These are phyloP conservation scores for Suhomyces maxii DNA, from an alignment of 1,139 yeast genomes.

Conservation along the genomic window DNA sequence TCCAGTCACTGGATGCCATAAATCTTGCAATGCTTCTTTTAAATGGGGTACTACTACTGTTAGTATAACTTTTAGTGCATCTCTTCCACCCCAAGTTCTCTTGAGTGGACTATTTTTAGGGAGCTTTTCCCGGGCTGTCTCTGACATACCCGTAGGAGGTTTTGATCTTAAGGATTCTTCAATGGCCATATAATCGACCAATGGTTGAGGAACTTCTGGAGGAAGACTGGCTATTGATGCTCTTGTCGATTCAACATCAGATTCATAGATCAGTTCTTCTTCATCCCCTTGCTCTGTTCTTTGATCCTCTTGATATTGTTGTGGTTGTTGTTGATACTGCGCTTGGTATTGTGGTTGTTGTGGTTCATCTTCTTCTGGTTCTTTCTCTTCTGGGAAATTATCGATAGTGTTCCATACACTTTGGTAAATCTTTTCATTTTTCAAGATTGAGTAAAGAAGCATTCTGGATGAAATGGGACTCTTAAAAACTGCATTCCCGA, in stretches of 20 bases:
- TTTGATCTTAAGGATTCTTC: constrained; percentile 39
- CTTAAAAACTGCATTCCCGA: constrained; percentile 52
- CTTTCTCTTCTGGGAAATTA: constrained; percentile 19
- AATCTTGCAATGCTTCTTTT: constrained; percentile 35
- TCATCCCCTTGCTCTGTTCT: neutral
- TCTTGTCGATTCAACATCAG: neutral
- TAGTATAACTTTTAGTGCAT: constrained; percentile 47
- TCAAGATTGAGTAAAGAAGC: constrained; percentile 52
- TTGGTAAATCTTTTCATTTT: constrained; percentile 44
- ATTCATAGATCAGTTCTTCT: neutral
- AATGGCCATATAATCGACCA: constrained; percentile 20
- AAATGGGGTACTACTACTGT: constrained; percentile 43
- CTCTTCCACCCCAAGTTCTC: constrained; percentile 62
- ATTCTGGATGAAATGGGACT: constrained; percentile 54
- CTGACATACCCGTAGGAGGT: constrained; percentile 65
- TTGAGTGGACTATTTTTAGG: constrained; percentile 51
- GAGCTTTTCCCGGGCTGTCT: constrained; percentile 57
- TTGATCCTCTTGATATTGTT: neutral
- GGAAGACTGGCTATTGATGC: constrained; percentile 1
- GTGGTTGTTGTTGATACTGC: neutral
- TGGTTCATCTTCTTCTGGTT: constrained; percentile 5
- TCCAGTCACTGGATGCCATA: constrained; percentile 30
- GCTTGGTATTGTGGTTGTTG: neutral
- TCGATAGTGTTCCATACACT: constrained; percentile 33
- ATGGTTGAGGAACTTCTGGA: neutral